Evolutionary conservation across 1,284 basidiomycete genomes (phyloP), one percentile per base, ranked within the genome.

Genomic region (Ceratobasidium sp.): DNA sequence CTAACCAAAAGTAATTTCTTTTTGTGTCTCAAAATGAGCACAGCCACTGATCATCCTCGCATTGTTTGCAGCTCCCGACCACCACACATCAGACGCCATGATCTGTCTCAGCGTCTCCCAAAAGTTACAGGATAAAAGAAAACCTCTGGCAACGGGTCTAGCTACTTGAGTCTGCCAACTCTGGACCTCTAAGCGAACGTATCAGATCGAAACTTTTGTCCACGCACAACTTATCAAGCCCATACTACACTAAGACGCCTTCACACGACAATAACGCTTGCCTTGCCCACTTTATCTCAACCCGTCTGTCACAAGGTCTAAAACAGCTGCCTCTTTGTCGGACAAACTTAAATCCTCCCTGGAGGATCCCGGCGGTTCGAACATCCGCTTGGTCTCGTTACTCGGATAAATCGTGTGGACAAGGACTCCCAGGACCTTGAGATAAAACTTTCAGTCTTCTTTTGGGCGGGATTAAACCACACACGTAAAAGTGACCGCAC

Each of bases 11-110:
- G 35, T 47, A n/a, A 47, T 49, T 71, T 39, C 42, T 37, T 71
- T 71, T 71, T n/a, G n/a, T 71, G 68, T 71, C 42, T 3, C 56
- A 47, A 69, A 71, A 45, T 28, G n/a, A 60, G 56, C 68, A 71
- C 68, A 71, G 68, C 68, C 68, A 71, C 68, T 39, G 67, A 69
- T 28, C 35, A 39, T 28, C 37, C 45, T 51, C 64, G 37, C 28
- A 66, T 66, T 66, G 64, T 66, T 49, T 26, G 26, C 42, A 35
- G 15, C 17, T 3, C 11, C 42, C 45, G 42, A 66, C 64, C 64
- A 66, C 47, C 42, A 35, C 42, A n/a, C n/a, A n/a, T n/a, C 64
- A 20, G 17, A 37, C 10, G 58, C 35, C 42, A 11, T 37, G 35
- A 37, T n/a, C 58, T 60, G 58, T 60, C 58, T 37, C 58, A n/a